These are phyloP conservation scores for Odontarrhena argentea DNA, from an alignment of 345 rosid species.

Conservation along the genomic window DNA sequence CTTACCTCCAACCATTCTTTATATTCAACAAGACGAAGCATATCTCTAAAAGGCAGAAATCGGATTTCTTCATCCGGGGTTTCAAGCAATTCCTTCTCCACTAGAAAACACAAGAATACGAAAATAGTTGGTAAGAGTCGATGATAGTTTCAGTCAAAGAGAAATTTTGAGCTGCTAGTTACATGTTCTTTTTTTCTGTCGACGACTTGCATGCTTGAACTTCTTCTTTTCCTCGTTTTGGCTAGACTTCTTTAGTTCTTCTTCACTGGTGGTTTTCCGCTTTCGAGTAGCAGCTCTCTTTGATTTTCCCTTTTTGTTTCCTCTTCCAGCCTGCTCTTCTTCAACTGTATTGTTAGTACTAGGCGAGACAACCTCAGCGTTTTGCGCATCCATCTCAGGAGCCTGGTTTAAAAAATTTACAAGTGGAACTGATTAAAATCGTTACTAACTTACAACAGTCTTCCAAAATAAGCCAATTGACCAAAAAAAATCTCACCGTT, in stretches of 20 bases:
- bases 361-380: slow-evolving; percentile 25
- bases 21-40: slow-evolving; percentile 66
- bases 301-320: slow-evolving; percentile 12
- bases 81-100: slow-evolving; percentile 65
- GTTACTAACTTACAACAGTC: not conserved
- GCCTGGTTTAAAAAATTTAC: slow-evolving; percentile 17
- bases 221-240: slow-evolving; percentile 61
- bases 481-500: slow-evolving; percentile 41
- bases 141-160: not conserved
- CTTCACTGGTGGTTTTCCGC: slow-evolving; percentile 48
- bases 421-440: not conserved
- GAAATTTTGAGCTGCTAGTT: slow-evolving; percentile 19
- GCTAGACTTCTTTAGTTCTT: slow-evolving; percentile 43
- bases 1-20: slow-evolving; percentile 66
- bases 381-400: slow-evolving; percentile 29
- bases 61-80: slow-evolving; percentile 72
- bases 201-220: slow-evolving; percentile 73
- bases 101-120: slow-evolving; percentile 38
- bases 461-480: not conserved
- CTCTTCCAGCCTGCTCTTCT: slow-evolving; percentile 36
- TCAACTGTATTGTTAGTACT: slow-evolving; percentile 29
- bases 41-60: slow-evolving; percentile 63
- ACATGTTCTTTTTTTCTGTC: slow-evolving; percentile 60
- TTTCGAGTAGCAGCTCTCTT: slow-evolving; percentile 43
- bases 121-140: slow-evolving; percentile 10